Evolutionary conservation across 2,329 filamentous ascomycete species (phyloP).

Genomic region (Cladosporium austrohemisphaericum): DNA sequence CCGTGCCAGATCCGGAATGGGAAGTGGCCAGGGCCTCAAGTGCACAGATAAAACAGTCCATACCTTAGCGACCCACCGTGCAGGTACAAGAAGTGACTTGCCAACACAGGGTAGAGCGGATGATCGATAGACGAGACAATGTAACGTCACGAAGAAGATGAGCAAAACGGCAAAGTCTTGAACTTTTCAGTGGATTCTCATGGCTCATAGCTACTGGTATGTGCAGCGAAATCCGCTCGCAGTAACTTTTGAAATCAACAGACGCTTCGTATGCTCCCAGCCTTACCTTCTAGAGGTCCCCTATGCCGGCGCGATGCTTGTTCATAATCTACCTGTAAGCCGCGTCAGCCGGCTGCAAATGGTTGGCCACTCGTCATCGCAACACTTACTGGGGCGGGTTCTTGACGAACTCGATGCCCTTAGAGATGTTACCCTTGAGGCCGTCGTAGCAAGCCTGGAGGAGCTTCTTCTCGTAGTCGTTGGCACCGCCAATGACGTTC

Average conservation of each 20-base stretch:
- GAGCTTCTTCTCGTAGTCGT: slow-evolving; percentile 84
- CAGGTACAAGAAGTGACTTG: too few relatives aligned
- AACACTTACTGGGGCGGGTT: slow-evolving; percentile 71
- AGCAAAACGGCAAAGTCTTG: neutral
- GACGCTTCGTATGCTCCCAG: slow-evolving; percentile 7
- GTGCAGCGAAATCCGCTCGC: slow-evolving; percentile 2
- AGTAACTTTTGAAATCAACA: neutral
- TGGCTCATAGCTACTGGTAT: slow-evolving; percentile 13
- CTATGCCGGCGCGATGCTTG: slow-evolving; percentile 8
- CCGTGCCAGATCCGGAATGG: too few relatives aligned
- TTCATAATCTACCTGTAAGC: slow-evolving; percentile 7
- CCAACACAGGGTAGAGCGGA: neutral
- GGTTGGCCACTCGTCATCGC: neutral
- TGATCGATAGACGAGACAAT: neutral
- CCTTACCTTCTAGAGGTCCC: slow-evolving; percentile 1
- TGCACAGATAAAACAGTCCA: too few relatives aligned
- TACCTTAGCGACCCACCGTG: too few relatives aligned
- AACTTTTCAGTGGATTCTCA: slow-evolving; percentile 13
- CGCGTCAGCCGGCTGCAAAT: too few relatives aligned
- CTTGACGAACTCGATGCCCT: slow-evolving; percentile 86
- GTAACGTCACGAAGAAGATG: neutral
- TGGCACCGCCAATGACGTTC: slow-evolving; percentile 73
- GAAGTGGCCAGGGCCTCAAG: too few relatives aligned
- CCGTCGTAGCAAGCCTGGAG: slow-evolving; percentile 71
- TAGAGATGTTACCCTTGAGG: slow-evolving; percentile 87